A percentile compares a stretch with the other conserved stretches of the same genome.
Conservation (phyloP, 805 yeast species). For the Suhomyces tanzawaensis region DNA sequence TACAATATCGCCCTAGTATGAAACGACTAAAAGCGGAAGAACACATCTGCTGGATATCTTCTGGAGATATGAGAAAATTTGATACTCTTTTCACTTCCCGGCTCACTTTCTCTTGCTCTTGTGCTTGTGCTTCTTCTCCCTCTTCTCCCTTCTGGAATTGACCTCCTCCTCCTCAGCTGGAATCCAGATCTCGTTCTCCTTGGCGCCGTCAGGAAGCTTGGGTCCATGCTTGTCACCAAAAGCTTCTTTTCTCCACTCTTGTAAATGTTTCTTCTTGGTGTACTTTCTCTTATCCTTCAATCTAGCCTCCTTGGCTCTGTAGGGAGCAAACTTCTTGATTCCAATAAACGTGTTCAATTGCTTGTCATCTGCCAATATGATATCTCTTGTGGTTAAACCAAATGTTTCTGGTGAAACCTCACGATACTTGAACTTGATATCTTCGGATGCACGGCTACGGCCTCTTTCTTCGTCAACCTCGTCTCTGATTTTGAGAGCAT, state of each 20-base stretch:
- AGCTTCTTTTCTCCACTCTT: slow-evolving; percentile 86
- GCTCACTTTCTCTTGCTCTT: background rate
- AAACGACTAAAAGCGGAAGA: too few species aligned
- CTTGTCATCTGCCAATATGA: slow-evolving; percentile 83
- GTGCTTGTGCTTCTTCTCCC: slow-evolving; percentile 9
- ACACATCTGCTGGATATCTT: too few species aligned
- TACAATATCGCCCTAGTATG: too few species aligned
- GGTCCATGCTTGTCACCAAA: slow-evolving; percentile 63
- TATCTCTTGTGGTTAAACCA: slow-evolving; percentile 84
- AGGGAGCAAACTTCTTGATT: slow-evolving; percentile 90
- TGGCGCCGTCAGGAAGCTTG: slow-evolving; percentile 30
- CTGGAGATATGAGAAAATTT: too few species aligned
- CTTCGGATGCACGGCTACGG: slow-evolving; percentile 42
- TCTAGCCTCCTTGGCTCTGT: slow-evolving; percentile 70
- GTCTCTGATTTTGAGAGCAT: slow-evolving; percentile 61
- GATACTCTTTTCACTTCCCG: background rate
- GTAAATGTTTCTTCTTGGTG: slow-evolving; percentile 75
- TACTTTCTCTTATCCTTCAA: slow-evolving; percentile 79
- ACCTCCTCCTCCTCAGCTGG: slow-evolving; percentile 21
- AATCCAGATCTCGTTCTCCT: slow-evolving; percentile 38
- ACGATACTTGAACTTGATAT: slow-evolving; percentile 73
- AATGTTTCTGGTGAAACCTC: slow-evolving; percentile 94
- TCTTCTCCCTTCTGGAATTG: slow-evolving; percentile 7
- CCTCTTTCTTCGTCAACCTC: slow-evolving; percentile 66
- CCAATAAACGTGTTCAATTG: slow-evolving; percentile 83